phyloP scores from a whole-genome alignment of 306 rosid species.

The Dryas alaskensis region DNA sequence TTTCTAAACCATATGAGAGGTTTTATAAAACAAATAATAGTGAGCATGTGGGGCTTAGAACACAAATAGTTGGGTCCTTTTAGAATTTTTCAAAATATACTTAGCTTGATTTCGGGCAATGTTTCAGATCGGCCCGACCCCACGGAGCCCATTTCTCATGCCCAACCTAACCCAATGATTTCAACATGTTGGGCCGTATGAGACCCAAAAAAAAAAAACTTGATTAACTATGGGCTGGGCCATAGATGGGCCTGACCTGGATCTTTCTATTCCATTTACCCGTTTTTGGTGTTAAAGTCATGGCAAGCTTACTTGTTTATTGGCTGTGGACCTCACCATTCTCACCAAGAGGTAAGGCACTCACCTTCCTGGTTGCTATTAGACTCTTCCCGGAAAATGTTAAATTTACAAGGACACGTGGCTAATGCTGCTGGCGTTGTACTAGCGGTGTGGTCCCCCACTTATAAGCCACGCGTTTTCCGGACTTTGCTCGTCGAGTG shows the following conservation, averaged over 20 bases:
- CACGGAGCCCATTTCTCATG: too few species aligned
- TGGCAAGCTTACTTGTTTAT: background rate
- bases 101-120: too few species aligned
- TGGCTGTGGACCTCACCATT: background rate
- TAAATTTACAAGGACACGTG: conserved; percentile 40
- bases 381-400: background rate
- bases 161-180: too few species aligned
- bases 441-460: conserved; percentile 52
- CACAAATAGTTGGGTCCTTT: too few species aligned
- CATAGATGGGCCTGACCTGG: background rate
- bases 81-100: too few species aligned
- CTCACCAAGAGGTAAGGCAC: background rate
- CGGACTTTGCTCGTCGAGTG: conserved; percentile 44
- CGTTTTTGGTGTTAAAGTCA: background rate
- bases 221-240: background rate
- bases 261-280: background rate
- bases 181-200: too few species aligned
- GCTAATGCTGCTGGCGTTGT: conserved; percentile 33
- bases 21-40: too few species aligned
- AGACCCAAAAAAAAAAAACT: too few species aligned
- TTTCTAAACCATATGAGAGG: too few species aligned
- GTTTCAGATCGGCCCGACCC: too few species aligned
- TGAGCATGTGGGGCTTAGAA: too few species aligned
- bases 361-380: background rate
- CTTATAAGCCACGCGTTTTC: conserved; percentile 55